Percentiles rank a stretch among this genome's conserved stretches.
Evolutionary conservation across 768 basidiomycete genomes (phyloP).

Genomic region (Zangia roseola): DNA sequence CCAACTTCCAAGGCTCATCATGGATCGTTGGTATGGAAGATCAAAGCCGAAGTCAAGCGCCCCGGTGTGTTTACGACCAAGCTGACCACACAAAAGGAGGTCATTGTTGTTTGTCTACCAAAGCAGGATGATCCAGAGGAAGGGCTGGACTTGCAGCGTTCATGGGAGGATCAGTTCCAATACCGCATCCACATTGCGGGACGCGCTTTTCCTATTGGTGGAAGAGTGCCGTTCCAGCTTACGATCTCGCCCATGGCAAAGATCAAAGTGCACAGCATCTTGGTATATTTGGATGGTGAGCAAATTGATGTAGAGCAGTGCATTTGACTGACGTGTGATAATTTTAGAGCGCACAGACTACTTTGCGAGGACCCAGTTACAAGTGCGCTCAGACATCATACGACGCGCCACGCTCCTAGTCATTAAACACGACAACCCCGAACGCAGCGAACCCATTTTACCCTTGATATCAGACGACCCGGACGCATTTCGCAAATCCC

Average conservation of each 20-base stretch:
- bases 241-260: conserved; percentile 83
- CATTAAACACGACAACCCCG: conserved; percentile 44
- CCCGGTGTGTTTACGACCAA: conserved; percentile 78
- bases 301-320: background rate
- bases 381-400: conserved; percentile 68
- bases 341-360: conserved; percentile 77
- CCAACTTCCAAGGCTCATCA: conserved; percentile 73
- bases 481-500: conserved; percentile 63
- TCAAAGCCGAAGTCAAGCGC: conserved; percentile 81
- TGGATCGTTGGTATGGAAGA: conserved; percentile 74
- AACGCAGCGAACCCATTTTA: conserved; percentile 62
- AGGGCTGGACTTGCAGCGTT: conserved; percentile 79
- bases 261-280: conserved; percentile 73
- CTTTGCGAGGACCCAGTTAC: conserved; percentile 62
- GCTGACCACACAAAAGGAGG: conserved; percentile 65
- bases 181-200: conserved; percentile 76
- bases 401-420: conserved; percentile 59
- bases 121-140: conserved; percentile 53
- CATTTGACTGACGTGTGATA: background rate
- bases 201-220: conserved; percentile 80
- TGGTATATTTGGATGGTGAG: conserved; percentile 79
- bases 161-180: conserved; percentile 88
- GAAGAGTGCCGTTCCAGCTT: conserved; percentile 74
- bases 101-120: conserved; percentile 72
- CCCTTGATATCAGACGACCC: conserved; percentile 74